Evolutionary conservation across 148 eudicot species (phyloP), one percentile per base, ranked within the genome.

Genomic region (Linanthus parryae): DNA sequence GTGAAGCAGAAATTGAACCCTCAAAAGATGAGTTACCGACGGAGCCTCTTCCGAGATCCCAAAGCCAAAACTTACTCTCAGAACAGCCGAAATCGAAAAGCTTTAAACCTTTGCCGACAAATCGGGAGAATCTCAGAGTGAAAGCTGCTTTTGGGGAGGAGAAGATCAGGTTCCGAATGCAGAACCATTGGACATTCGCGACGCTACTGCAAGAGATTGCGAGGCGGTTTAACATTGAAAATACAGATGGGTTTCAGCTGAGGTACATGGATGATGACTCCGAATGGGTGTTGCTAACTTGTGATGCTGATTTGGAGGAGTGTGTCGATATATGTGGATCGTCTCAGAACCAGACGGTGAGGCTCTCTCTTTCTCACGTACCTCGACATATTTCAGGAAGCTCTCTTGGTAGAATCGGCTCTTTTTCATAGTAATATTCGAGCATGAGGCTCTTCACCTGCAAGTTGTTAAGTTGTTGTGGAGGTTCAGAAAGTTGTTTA

Each of bases 251-350:
- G 41, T 81, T 61, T 75, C 90, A 77, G 26, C 68, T 89, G 63
- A 89, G 80, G 56, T 89, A 89, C 68, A 73, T 89, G 50, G 97
- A 89, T 57, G 95, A 89, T 68, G 97, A 89, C 48, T 67, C 77
- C 0, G 97, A 89, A 37, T 89, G 97, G 97, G 91, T 89, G 2
- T 52, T 87, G 56, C 55, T 91, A 47, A 81, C 94, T 0, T 86
- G 96, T 46, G 82, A 81, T 69, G 86, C 76, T 48, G 98, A 91
- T 55, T 56, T 91, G 65, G 89, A 81, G 65, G 98, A 91, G 58
- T 91, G 95, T 57, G 48, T 83, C 8, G 94, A 86, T 47, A 67
- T 90, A 8, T 77, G 70, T 47, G 59, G 55, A 18, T 75, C 76
- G 23, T 54, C 87, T 6, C 58, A 52, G 46, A 56, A 62, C 48